Evolutionary conservation across 2,329 filamentous ascomycete genomes (phyloP).

Genomic region (Calonectria leucothoes): DNA sequence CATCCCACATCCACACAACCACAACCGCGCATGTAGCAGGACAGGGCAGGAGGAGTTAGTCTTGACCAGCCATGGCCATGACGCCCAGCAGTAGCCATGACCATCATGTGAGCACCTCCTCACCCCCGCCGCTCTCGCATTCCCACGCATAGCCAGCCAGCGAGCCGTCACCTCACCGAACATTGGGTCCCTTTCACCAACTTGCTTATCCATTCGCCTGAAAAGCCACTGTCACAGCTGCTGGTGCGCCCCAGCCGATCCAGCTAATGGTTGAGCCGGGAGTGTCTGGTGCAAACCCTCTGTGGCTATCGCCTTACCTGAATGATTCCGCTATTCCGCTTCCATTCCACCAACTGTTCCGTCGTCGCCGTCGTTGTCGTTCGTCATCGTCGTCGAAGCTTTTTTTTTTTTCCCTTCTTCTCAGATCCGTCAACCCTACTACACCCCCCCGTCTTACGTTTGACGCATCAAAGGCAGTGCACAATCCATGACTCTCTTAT

Average conservation of each 20-base stretch:
- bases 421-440: neutral
- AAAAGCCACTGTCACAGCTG: neutral
- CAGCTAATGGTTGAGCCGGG: neutral
- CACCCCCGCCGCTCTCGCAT: constrained; percentile 16
- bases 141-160: constrained; percentile 20
- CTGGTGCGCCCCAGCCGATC: neutral
- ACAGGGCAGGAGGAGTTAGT: neutral
- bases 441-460: neutral
- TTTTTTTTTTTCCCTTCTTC: neutral
- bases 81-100: constrained; percentile 31
- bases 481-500: neutral
- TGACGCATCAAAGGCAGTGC: constrained; percentile 1
- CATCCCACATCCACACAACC: too few relatives aligned
- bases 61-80: constrained; percentile 27
- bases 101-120: constrained; percentile 37
- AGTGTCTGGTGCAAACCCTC: neutral
- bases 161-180: constrained; percentile 27
- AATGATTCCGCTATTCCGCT: neutral
- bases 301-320: neutral
- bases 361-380: too few relatives aligned
- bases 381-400: neutral
- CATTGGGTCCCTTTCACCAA: neutral
- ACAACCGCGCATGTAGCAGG: neutral
- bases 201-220: neutral
- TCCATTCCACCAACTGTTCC: neutral